A percentile compares a stretch with the other conserved stretches of the same genome.
These are phyloP conservation scores for Oryza punctata DNA, from an alignment of 176 grass and related monocot genomes.

Conservation along the genomic window DNA sequence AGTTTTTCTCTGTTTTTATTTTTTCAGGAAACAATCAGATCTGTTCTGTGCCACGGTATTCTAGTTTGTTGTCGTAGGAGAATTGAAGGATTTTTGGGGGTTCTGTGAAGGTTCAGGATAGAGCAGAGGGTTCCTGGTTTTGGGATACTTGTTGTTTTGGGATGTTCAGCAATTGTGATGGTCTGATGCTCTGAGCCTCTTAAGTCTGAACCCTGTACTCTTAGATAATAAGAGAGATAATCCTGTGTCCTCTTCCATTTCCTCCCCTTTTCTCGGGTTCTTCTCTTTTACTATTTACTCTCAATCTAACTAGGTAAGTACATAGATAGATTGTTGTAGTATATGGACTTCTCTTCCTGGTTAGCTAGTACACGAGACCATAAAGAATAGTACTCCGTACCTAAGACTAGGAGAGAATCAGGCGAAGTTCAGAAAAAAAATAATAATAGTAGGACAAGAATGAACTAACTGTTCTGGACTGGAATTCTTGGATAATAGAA, in stretches of 20 bases:
- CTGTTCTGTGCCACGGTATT: conserved; percentile 10
- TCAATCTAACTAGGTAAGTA: background rate
- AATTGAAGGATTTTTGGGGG: conserved; percentile 10
- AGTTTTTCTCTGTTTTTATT: background rate
- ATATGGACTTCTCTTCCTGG: background rate
- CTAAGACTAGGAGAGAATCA: background rate
- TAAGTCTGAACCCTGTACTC: background rate
- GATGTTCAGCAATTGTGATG: conserved; percentile 3
- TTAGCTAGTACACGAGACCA: background rate
- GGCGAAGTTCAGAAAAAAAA: background rate
- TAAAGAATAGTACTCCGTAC: background rate
- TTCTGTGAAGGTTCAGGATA: background rate
- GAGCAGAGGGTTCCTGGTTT: conserved; percentile 20
- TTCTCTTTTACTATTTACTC: background rate
- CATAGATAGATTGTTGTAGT: background rate
- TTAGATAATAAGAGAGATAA: background rate
- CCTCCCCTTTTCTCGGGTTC: background rate
- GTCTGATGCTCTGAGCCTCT: conserved; percentile 8
- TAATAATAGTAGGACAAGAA: background rate
- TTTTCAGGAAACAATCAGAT: conserved; percentile 23
- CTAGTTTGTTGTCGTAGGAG: background rate
- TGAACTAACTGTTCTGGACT: background rate
- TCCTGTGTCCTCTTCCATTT: background rate
- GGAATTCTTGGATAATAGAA: background rate
- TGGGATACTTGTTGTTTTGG: background rate